Percentiles rank a stretch among this genome's conserved stretches.
These are phyloP conservation scores for Plantago major DNA, from an alignment of 257 asterid genomes.

Conservation along the genomic window DNA sequence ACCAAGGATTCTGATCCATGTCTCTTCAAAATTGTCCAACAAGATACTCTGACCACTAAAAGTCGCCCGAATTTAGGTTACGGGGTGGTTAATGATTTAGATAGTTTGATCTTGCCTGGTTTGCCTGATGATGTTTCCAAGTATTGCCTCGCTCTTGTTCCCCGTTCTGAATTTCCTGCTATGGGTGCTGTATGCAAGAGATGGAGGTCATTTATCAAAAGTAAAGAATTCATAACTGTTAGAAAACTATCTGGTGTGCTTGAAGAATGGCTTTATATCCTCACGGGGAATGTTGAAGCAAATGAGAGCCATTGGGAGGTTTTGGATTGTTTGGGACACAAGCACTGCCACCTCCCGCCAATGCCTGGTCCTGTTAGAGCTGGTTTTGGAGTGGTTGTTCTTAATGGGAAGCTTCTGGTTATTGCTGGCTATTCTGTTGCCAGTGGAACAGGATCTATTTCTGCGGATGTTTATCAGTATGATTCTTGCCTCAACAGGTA, in stretches of 20 bases:
- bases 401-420: constrained; percentile 70
- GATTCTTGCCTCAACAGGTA: constrained; percentile 86
- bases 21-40: constrained; percentile 32
- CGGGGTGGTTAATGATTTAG: constrained; percentile 25
- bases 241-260: constrained; percentile 69
- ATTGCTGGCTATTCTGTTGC: constrained; percentile 51
- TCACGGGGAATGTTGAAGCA: constrained; percentile 53
- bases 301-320: constrained; percentile 76
- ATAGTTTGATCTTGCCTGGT: constrained; percentile 60
- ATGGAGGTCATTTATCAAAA: constrained; percentile 72
- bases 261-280: constrained; percentile 84
- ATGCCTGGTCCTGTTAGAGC: constrained; percentile 66
- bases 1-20: constrained; percentile 24
- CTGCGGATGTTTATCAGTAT: constrained; percentile 63
- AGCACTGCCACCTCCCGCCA: constrained; percentile 42
- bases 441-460: constrained; percentile 43
- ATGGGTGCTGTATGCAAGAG: constrained; percentile 68
- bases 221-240: constrained; percentile 60
- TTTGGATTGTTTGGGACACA: constrained; percentile 53
- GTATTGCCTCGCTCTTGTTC: constrained; percentile 77
- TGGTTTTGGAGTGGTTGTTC: constrained; percentile 61
- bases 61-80: constrained; percentile 27
- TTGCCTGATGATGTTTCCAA: constrained; percentile 82
- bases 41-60: constrained; percentile 17
- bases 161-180: constrained; percentile 55